phyloP scores from a whole-genome alignment of 2,329 filamentous ascomycete species.

The Mollisia scopiformis region DNA sequence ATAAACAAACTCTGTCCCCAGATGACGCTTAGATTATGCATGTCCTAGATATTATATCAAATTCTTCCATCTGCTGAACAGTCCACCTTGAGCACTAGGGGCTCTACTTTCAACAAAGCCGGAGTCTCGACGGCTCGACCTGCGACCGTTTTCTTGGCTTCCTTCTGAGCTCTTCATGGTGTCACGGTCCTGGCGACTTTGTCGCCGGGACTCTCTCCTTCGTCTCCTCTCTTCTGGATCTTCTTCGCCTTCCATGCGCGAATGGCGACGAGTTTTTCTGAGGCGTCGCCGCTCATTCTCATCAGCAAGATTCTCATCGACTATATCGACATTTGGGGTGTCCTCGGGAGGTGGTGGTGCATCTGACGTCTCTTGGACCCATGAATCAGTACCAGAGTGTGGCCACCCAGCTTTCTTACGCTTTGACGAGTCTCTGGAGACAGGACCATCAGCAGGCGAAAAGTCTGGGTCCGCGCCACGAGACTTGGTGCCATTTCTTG shows the following conservation, averaged over 20 bases:
- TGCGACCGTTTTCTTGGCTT: slow-evolving; percentile 34
- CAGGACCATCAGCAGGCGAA: slow-evolving; percentile 31
- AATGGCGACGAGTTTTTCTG: slow-evolving; percentile 33
- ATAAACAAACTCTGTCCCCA: background rate
- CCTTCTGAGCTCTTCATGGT: slow-evolving; percentile 34
- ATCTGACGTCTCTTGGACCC: slow-evolving; percentile 68
- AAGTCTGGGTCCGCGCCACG: slow-evolving; percentile 34
- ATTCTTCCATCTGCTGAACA: slow-evolving; percentile 36
- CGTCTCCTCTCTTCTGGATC: slow-evolving; percentile 33
- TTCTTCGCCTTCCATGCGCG: slow-evolving; percentile 31
- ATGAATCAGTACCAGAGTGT: slow-evolving; percentile 65
- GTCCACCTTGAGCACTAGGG: slow-evolving; percentile 70
- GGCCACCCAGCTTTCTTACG: slow-evolving; percentile 53
- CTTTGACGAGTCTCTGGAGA: slow-evolving; percentile 30
- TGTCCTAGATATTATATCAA: background rate
- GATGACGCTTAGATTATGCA: background rate
- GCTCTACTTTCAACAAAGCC: slow-evolving; percentile 51
- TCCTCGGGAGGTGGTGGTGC: slow-evolving; percentile 59
- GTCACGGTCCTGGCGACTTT: slow-evolving; percentile 23
- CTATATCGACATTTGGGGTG: slow-evolving; percentile 14
- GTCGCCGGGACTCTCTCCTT: slow-evolving; percentile 31
- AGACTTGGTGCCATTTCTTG: slow-evolving; percentile 45
- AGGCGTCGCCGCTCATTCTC: slow-evolving; percentile 30
- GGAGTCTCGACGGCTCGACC: slow-evolving; percentile 32
- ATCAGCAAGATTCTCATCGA: slow-evolving; percentile 29